These are phyloP conservation scores for Leccinum obscurum DNA, from an alignment of 768 basidiomycete species.

Conservation along the genomic window DNA sequence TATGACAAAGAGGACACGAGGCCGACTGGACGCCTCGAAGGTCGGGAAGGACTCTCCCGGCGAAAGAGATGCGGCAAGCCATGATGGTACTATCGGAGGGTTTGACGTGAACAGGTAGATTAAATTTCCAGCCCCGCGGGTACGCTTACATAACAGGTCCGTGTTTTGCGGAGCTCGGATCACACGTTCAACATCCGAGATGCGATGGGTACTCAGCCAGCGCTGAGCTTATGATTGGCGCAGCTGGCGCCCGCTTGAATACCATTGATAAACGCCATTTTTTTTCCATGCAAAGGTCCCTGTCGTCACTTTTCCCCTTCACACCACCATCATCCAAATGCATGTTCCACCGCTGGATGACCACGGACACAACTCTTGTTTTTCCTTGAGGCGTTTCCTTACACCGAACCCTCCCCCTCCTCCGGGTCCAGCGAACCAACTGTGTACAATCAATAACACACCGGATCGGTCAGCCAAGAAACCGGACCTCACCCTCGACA, in stretches of 20 bases:
- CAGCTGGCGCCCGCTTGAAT: slow-evolving; percentile 11
- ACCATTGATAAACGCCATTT: slow-evolving; percentile 33
- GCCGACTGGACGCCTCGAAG: not conserved
- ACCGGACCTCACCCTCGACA: slow-evolving; percentile 1
- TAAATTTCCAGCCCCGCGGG: not conserved
- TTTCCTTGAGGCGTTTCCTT: slow-evolving; percentile 25
- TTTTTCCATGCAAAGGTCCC: slow-evolving; percentile 17
- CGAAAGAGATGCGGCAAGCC: not conserved
- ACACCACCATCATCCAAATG: slow-evolving; percentile 20
- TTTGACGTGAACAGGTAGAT: slow-evolving; percentile 7
- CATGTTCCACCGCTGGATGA: slow-evolving; percentile 23
- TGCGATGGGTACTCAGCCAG: slow-evolving; percentile 2
- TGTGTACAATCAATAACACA: not conserved
- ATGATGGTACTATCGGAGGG: not conserved
- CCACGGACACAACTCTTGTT: slow-evolving; percentile 22
- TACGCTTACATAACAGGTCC: slow-evolving; percentile 29
- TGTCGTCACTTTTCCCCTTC: slow-evolving; percentile 5
- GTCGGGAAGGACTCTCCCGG: slow-evolving; percentile 3
- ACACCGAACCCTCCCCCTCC: slow-evolving; percentile 1
- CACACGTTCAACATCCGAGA: slow-evolving; percentile 23
- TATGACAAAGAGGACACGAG: slow-evolving; percentile 7
- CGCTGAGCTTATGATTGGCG: slow-evolving; percentile 3
- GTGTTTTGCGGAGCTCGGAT: slow-evolving; percentile 31
- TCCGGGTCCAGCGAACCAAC: not conserved
- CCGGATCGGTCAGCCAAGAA: slow-evolving; percentile 10